These are phyloP conservation scores for Solanum sparsipilum DNA, from an alignment of 257 asterid genomes.

Conservation along the genomic window DNA sequence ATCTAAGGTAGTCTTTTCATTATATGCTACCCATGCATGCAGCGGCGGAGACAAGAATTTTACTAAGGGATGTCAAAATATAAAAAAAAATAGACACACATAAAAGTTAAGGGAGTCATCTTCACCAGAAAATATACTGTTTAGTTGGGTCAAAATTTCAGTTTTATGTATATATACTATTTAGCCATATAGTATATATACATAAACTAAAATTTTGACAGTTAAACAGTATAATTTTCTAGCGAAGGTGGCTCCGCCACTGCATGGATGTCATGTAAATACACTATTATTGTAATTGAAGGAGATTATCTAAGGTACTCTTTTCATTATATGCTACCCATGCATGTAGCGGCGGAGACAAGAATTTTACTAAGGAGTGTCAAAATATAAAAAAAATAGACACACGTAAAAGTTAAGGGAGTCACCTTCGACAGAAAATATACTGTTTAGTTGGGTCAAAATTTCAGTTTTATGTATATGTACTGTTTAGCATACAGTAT, in stretches of 20 bases:
- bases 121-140: too few relatives aligned
- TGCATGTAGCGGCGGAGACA: neutral
- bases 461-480: neutral
- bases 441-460: neutral
- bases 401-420: neutral
- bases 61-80: neutral
- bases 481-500: neutral
- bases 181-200: too few relatives aligned
- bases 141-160: too few relatives aligned
- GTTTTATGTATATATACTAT: too few relatives aligned
- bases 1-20: neutral
- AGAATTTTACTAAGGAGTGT: neutral
- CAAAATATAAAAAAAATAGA: too few relatives aligned
- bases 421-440: neutral
- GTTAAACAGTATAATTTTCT: too few relatives aligned
- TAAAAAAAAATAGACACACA: neutral
- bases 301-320: neutral
- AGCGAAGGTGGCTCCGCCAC: too few relatives aligned
- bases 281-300: neutral
- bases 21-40: neutral
- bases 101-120: neutral
- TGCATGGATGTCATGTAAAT: too few relatives aligned
- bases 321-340: neutral
- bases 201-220: too few relatives aligned
- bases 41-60: neutral